Percentiles rank a stretch among this genome's conserved stretches.
These are phyloP conservation scores for Dactylonectria estremocensis DNA, from an alignment of 2,329 filamentous ascomycete genomes.

Conservation along the genomic window DNA sequence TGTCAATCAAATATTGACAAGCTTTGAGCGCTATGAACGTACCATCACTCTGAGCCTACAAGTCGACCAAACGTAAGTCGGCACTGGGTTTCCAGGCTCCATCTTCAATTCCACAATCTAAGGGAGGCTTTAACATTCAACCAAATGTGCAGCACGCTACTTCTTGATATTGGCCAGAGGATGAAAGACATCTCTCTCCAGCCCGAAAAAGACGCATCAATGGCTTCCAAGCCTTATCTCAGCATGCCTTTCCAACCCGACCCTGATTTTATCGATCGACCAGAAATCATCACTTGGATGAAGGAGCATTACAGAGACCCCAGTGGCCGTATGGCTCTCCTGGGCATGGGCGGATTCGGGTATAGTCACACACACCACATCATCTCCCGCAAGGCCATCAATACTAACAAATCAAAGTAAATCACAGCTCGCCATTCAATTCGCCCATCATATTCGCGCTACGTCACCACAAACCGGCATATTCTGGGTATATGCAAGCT, in stretches of 20 bases:
- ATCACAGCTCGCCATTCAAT: constrained; percentile 54
- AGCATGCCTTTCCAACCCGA: constrained; percentile 50
- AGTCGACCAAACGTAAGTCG: constrained; percentile 19
- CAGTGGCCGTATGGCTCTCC: too few species aligned
- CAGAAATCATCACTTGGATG: constrained; percentile 46
- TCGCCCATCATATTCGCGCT: constrained; percentile 49
- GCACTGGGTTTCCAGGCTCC: too few species aligned
- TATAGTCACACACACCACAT: neutral
- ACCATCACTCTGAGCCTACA: constrained; percentile 4
- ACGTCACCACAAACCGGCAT: constrained; percentile 49
- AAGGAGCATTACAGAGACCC: constrained; percentile 13
- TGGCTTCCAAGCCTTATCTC: constrained; percentile 12
- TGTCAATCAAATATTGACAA: neutral
- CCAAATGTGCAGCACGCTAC: constrained; percentile 3
- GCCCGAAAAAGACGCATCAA: neutral
- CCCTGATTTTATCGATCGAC: constrained; percentile 50
- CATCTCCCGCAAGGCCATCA: neutral
- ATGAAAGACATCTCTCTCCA: neutral
- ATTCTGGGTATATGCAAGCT: constrained; percentile 57
- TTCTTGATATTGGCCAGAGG: constrained; percentile 18
- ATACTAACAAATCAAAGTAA: constrained; percentile 33
- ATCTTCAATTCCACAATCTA: neutral
- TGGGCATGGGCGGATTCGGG: constrained; percentile 55
- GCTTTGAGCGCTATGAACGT: constrained; percentile 2
- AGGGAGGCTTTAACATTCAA: neutral